Conservation (phyloP, 2,329 filamentous ascomycete genomes). For the Penicillium rolfsii region DNA sequence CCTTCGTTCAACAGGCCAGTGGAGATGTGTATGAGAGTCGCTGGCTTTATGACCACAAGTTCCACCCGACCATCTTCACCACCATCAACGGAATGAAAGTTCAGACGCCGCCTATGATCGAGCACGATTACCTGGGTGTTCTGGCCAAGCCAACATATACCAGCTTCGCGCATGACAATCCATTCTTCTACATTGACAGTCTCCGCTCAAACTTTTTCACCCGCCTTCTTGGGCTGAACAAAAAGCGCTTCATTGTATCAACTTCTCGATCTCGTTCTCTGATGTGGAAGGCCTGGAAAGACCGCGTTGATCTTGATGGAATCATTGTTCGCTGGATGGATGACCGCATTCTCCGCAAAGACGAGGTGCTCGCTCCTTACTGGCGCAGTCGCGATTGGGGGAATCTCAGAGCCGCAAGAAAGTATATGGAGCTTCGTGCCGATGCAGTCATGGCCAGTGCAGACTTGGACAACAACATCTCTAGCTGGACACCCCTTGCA, state of each 20-base stretch:
- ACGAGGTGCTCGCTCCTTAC: conserved; percentile 51
- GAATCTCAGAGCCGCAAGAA: conserved; percentile 48
- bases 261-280: conserved; percentile 55
- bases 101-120: conserved; percentile 60
- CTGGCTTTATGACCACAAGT: conserved; percentile 55
- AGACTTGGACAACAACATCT: conserved; percentile 56
- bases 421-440: conserved; percentile 50
- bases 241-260: conserved; percentile 46
- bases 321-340: conserved; percentile 57
- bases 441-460: conserved; percentile 57
- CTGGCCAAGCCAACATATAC: conserved; percentile 49
- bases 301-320: conserved; percentile 51
- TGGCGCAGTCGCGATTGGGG: conserved; percentile 52
- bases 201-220: conserved; percentile 39
- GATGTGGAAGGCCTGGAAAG: conserved; percentile 57
- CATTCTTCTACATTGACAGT: conserved; percentile 53
- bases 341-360: conserved; percentile 53
- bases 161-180: conserved; percentile 56
- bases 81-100: conserved; percentile 55
- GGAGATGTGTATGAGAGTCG: conserved; percentile 57
- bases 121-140: conserved; percentile 50
- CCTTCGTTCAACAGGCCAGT: conserved; percentile 52
- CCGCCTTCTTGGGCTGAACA: conserved; percentile 38
- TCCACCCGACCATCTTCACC: conserved; percentile 52
- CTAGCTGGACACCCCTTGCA: conserved; percentile 57